Evolutionary conservation across 2,329 filamentous ascomycete genomes (phyloP).

Genomic region (Orbilia quercus): DNA sequence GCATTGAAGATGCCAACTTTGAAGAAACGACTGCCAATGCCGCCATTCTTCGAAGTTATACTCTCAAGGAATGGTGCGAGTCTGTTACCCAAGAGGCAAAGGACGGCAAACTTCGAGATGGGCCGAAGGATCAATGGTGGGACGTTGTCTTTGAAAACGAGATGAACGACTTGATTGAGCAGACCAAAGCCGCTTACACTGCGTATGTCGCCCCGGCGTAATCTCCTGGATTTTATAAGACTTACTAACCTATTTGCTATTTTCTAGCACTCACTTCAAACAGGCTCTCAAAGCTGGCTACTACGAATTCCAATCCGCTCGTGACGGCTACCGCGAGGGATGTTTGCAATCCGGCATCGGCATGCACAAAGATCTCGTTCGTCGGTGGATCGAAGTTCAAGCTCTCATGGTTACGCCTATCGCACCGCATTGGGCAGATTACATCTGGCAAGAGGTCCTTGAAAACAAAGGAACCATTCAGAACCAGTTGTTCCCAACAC

Average conservation of each 20-base stretch:
- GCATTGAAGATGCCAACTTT: constrained; percentile 95
- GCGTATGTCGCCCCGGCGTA: constrained; percentile 65
- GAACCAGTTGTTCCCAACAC: constrained; percentile 78
- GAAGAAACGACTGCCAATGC: constrained; percentile 94
- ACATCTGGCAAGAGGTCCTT: constrained; percentile 92
- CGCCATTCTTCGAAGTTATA: constrained; percentile 83
- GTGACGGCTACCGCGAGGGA: constrained; percentile 89
- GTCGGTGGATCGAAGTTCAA: constrained; percentile 86
- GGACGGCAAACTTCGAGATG: constrained; percentile 77
- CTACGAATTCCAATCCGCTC: constrained; percentile 89
- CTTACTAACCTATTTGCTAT: constrained; percentile 43
- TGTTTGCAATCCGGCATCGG: constrained; percentile 79
- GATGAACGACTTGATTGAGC: constrained; percentile 82
- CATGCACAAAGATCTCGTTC: constrained; percentile 84
- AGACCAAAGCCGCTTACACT: constrained; percentile 81
- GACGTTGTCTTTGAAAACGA: constrained; percentile 94
- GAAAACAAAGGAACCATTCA: constrained; percentile 80
- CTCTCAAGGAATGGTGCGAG: constrained; percentile 90
- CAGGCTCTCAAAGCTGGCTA: constrained; percentile 85
- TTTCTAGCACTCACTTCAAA: constrained; percentile 77
- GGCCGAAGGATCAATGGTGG: constrained; percentile 79
- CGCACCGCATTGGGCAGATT: constrained; percentile 92
- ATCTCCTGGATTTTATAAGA: constrained; percentile 24
- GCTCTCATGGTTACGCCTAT: constrained; percentile 83
- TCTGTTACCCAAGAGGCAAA: constrained; percentile 75